These are phyloP conservation scores for Boletus tomentosulus DNA, from an alignment of 768 basidiomycete genomes.

Conservation along the genomic window DNA sequence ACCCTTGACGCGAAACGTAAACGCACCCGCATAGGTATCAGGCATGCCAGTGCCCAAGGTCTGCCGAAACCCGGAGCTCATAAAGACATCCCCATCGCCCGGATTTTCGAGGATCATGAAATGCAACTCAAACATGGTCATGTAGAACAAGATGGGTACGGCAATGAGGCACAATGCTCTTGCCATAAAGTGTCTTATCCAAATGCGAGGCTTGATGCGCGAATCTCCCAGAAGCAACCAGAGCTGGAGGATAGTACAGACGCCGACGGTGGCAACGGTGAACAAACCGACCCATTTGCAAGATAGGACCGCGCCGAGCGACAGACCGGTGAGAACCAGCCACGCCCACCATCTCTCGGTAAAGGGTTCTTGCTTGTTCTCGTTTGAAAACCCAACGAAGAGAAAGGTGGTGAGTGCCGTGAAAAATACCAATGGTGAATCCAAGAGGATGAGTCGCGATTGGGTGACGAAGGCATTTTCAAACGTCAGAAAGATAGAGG, in stretches of 20 bases:
- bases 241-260: conserved; percentile 78
- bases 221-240: conserved; percentile 90
- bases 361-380: conserved; percentile 83
- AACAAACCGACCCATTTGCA: conserved; percentile 99
- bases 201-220: conserved; percentile 69
- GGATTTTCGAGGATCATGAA: conserved; percentile 84
- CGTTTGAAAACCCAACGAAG: conserved; percentile 89
- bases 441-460: conserved; percentile 94
- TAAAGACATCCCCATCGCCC: conserved; percentile 98
- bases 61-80: conserved; percentile 99
- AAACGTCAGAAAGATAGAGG: conserved; percentile 87
- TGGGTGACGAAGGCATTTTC: conserved; percentile 97
- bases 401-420: conserved; percentile 84
- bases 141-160: conserved; percentile 85
- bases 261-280: conserved; percentile 91
- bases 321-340: conserved; percentile 82
- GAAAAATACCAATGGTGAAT: conserved; percentile 98
- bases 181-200: conserved; percentile 82
- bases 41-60: conserved; percentile 85
- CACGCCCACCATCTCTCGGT: conserved; percentile 89
- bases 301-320: conserved; percentile 87
- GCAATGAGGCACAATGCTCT: conserved; percentile 86
- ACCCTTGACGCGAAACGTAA: not conserved
- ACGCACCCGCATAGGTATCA: conserved; percentile 85
- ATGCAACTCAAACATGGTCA: conserved; percentile 95